Percentiles rank a stretch among this genome's conserved stretches.
Evolutionary conservation across 179 eudicot genomes (phyloP).

Genomic region (Vitellaria paradoxa): DNA sequence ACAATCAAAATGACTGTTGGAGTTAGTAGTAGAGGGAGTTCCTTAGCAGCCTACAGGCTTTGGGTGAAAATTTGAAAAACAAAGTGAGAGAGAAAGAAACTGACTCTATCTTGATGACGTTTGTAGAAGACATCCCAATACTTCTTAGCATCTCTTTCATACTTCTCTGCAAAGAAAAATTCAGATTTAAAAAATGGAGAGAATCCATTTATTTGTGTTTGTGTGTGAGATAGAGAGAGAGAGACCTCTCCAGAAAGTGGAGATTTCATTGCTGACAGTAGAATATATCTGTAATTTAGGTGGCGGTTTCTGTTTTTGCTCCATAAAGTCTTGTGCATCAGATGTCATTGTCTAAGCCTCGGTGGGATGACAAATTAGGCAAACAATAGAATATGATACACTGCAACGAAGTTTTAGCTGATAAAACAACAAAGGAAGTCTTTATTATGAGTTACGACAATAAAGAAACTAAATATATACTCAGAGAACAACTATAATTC

Average conservation of each 20-base stretch:
- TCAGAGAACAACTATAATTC: not conserved
- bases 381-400: not conserved
- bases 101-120: conserved; percentile 84
- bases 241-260: conserved; percentile 84
- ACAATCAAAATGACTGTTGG: not conserved
- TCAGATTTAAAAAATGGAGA: not conserved
- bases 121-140: conserved; percentile 97
- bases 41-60: not conserved
- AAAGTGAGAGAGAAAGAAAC: conserved; percentile 17
- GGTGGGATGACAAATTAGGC: not conserved
- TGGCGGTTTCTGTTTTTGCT: conserved; percentile 18
- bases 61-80: not conserved
- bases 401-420: not conserved
- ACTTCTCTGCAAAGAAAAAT: conserved; percentile 60
- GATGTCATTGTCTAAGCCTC: conserved; percentile 18
- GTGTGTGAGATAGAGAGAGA: not conserved
- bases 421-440: not conserved
- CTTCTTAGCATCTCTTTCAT: conserved; percentile 90
- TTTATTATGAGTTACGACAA: not conserved
- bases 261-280: conserved; percentile 52
- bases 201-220: not conserved
- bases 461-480: not conserved
- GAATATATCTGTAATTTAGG: conserved; percentile 74
- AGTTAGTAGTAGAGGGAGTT: too few species aligned
- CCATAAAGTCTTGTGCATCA: conserved; percentile 15